Evolutionary conservation across 2,329 filamentous ascomycete genomes (phyloP).

Genomic region (Leptographium radiaticola): DNA sequence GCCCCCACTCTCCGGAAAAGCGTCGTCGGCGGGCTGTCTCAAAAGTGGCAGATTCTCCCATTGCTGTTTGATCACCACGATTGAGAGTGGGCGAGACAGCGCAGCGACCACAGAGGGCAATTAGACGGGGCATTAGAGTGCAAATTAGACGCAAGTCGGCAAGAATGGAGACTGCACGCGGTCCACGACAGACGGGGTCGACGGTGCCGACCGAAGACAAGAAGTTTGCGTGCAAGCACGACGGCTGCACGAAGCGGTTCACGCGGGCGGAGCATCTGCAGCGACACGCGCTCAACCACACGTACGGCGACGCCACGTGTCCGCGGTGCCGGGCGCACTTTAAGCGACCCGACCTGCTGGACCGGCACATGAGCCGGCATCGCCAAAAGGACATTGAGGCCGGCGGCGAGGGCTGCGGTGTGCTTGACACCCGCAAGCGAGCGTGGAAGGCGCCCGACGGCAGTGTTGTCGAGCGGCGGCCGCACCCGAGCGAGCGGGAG

Average conservation of each 20-base stretch:
- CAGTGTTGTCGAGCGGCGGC: constrained; percentile 4
- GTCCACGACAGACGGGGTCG: background rate
- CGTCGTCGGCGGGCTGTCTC: too few relatives aligned
- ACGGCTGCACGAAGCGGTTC: constrained; percentile 67
- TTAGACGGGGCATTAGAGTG: too few relatives aligned
- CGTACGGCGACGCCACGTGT: constrained; percentile 5
- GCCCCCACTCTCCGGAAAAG: too few relatives aligned
- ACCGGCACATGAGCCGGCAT: constrained; percentile 9
- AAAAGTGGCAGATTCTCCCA: too few relatives aligned
- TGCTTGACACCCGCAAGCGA: constrained; percentile 10
- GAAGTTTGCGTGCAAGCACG: constrained; percentile 15
- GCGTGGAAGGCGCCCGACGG: constrained; percentile 9
- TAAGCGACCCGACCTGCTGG: constrained; percentile 10
- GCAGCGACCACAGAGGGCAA: too few relatives aligned
- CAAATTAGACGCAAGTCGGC: background rate
- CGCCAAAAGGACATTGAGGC: constrained; percentile 8
- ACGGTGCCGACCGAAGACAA: background rate
- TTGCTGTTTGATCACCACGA: too few relatives aligned
- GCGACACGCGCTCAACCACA: constrained; percentile 62
- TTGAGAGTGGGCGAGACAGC: too few relatives aligned
- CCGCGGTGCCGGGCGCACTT: constrained; percentile 9
- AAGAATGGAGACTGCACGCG: constrained; percentile 3
- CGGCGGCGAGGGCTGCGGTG: constrained; percentile 9
- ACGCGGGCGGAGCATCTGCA: constrained; percentile 72
- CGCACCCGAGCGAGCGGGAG: background rate